Percentiles rank a stretch among this genome's conserved stretches.
Conservation (phyloP, 1,284 basidiomycete genomes). For the Rhodotorula sp. region DNA sequence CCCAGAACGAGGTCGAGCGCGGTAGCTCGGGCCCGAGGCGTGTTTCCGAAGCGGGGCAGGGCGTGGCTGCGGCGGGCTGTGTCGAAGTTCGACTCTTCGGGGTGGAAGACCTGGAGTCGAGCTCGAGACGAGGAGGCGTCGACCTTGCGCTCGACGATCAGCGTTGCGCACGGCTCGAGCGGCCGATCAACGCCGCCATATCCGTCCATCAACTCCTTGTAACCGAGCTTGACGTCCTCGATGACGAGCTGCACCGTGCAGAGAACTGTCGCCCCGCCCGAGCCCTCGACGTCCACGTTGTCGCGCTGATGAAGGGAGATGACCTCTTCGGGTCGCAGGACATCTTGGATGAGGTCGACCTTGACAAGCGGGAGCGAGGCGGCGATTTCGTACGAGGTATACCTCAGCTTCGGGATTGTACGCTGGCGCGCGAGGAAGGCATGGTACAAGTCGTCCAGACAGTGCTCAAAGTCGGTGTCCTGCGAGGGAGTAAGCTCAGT, state of each 20-base stretch:
- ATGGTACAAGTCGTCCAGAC: conserved; percentile 31
- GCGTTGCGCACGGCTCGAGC: not conserved
- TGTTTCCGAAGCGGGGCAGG: not conserved
- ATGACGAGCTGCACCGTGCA: conserved; percentile 28
- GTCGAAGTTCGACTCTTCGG: conserved; percentile 1
- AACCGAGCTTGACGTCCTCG: conserved; percentile 16
- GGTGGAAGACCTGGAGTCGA: conserved; percentile 34
- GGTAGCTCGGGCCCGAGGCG: conserved; percentile 9
- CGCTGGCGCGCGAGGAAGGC: conserved; percentile 20
- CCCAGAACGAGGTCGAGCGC: conserved; percentile 30
- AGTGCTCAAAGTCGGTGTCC: conserved; percentile 36
- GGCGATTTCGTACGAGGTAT: conserved; percentile 12
- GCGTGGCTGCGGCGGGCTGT: conserved; percentile 4
- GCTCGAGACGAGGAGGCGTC: not conserved
- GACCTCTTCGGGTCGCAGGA: conserved; percentile 36
- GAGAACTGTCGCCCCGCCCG: conserved; percentile 25
- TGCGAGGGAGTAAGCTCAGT: not conserved
- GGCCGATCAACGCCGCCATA: conserved; percentile 14
- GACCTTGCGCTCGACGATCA: conserved; percentile 13
- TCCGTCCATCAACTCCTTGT: conserved; percentile 7
- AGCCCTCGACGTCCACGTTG: not conserved
- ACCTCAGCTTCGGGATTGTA: conserved; percentile 6
- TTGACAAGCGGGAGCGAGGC: conserved; percentile 11
- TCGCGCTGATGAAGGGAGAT: conserved; percentile 20
- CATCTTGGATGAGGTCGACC: conserved; percentile 37